Evolutionary conservation across 345 rosid genomes (phyloP).

Genomic region (Eucalyptus albens): DNA sequence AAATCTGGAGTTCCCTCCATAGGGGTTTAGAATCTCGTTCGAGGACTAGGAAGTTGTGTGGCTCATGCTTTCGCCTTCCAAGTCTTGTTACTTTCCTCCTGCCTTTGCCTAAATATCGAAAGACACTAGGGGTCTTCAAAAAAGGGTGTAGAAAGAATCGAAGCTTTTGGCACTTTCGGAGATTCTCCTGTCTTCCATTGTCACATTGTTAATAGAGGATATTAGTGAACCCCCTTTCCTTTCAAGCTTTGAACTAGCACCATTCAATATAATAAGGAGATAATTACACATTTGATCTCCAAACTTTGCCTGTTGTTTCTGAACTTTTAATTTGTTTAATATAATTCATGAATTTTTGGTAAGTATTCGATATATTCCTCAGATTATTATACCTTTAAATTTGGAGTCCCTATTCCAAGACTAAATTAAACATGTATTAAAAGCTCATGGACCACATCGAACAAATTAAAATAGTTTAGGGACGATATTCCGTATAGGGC

Average conservation of each 20-base stretch:
- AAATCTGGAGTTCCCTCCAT: neutral
- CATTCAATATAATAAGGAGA: neutral
- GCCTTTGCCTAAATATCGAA: neutral
- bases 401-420: rapidly evolving
- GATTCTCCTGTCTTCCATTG: neutral
- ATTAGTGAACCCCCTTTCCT: neutral
- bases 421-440: neutral
- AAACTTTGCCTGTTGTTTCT: rapidly evolving
- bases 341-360: neutral
- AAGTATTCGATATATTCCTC: neutral
- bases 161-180: neutral
- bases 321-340: neutral
- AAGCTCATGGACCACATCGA: rapidly evolving
- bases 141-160: neutral
- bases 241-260: neutral
- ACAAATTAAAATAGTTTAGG: neutral
- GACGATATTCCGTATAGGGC: rapidly evolving
- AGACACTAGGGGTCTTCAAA: neutral
- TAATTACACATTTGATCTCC: neutral
- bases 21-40: neutral
- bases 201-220: neutral
- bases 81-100: neutral
- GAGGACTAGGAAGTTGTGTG: neutral
- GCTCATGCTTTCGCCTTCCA: neutral
- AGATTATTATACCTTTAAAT: neutral